A percentile compares a stretch with the other conserved stretches of the same genome.
Conservation (phyloP, 345 rosid genomes). For the Tarenaya hassleriana region DNA sequence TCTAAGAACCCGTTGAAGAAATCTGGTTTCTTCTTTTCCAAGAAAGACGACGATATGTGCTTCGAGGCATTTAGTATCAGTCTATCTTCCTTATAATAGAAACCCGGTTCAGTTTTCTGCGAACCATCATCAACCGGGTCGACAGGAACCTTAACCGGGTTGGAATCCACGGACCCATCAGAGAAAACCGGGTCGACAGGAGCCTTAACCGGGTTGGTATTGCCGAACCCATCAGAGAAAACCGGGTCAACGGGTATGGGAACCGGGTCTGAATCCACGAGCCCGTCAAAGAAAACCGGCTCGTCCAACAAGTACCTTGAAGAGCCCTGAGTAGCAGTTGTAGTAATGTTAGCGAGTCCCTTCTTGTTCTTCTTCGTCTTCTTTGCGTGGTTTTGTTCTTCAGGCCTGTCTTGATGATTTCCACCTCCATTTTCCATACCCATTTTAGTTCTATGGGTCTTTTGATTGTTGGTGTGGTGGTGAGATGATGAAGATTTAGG, state of each 20-base stretch:
- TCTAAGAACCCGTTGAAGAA: slow-evolving; percentile 45
- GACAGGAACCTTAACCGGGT: slow-evolving; percentile 26
- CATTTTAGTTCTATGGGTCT: slow-evolving; percentile 41
- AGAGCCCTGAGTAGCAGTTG: slow-evolving; percentile 28
- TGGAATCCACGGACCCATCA: slow-evolving; percentile 37
- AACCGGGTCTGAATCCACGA: slow-evolving; percentile 30
- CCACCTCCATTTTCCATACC: slow-evolving; percentile 24
- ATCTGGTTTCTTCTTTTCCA: slow-evolving; percentile 38
- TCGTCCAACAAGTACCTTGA: slow-evolving; percentile 18
- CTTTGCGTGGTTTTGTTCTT: slow-evolving; percentile 13
- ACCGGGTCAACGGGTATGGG: slow-evolving; percentile 8
- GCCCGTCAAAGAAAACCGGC: slow-evolving; percentile 32
- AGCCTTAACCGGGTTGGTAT: neutral
- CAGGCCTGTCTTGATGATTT: slow-evolving; percentile 10
- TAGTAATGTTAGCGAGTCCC: neutral
- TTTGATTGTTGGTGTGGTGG: no score
- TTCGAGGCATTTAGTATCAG: slow-evolving; percentile 39
- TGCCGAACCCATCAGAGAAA: no score
- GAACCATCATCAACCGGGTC: neutral
- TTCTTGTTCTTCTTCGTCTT: slow-evolving; percentile 35
- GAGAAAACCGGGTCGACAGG: neutral
- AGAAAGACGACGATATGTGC: slow-evolving; percentile 39
- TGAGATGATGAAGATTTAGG: slow-evolving; percentile 33
- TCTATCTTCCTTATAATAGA: slow-evolving; percentile 16
- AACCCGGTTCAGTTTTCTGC: slow-evolving; percentile 21